A percentile compares a stretch with the other conserved stretches of the same genome.
These are phyloP conservation scores for Macrolepiota albuminosa DNA, from an alignment of 768 basidiomycete species.

Conservation along the genomic window DNA sequence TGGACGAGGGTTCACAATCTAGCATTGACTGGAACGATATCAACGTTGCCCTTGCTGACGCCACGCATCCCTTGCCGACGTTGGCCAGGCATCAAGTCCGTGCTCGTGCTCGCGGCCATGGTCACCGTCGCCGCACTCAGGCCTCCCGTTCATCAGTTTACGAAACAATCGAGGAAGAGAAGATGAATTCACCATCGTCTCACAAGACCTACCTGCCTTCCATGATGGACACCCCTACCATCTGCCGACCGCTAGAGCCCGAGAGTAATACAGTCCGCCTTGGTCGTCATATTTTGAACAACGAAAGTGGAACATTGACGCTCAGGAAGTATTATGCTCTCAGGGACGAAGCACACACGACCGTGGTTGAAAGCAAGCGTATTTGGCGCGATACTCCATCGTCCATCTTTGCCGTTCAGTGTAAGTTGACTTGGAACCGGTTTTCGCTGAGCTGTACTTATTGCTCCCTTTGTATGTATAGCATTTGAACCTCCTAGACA, in stretches of 20 bases:
- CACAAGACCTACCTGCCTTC: slow-evolving; percentile 11
- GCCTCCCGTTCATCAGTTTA: slow-evolving; percentile 67
- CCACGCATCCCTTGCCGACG: slow-evolving; percentile 45
- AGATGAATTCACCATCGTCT: slow-evolving; percentile 29
- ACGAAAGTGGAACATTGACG: slow-evolving; percentile 61
- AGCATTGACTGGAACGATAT: slow-evolving; percentile 71
- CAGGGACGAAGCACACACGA: slow-evolving; percentile 60
- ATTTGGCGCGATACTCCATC: slow-evolving; percentile 69
- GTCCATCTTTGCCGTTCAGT: slow-evolving; percentile 67
- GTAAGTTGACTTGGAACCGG: slow-evolving; percentile 36
- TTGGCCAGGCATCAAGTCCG: slow-evolving; percentile 39
- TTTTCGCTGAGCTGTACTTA: neutral
- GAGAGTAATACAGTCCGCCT: slow-evolving; percentile 43
- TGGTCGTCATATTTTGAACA: slow-evolving; percentile 49
- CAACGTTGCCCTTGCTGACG: slow-evolving; percentile 49
- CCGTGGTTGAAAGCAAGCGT: slow-evolving; percentile 62
- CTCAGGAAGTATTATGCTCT: slow-evolving; percentile 67
- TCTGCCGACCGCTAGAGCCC: slow-evolving; percentile 44
- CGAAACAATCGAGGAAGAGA: slow-evolving; percentile 78
- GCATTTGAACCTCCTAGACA: slow-evolving; percentile 70
- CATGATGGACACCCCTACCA: slow-evolving; percentile 32
- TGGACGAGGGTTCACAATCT: slow-evolving; percentile 70
- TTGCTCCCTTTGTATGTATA: slow-evolving; percentile 21
- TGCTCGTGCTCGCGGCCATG: slow-evolving; percentile 53
- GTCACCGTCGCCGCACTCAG: slow-evolving; percentile 69